A percentile compares a stretch with the other conserved stretches of the same genome.
These are phyloP conservation scores for Fusarium sp. DNA, from an alignment of 2,329 filamentous ascomycete species.

Conservation along the genomic window DNA sequence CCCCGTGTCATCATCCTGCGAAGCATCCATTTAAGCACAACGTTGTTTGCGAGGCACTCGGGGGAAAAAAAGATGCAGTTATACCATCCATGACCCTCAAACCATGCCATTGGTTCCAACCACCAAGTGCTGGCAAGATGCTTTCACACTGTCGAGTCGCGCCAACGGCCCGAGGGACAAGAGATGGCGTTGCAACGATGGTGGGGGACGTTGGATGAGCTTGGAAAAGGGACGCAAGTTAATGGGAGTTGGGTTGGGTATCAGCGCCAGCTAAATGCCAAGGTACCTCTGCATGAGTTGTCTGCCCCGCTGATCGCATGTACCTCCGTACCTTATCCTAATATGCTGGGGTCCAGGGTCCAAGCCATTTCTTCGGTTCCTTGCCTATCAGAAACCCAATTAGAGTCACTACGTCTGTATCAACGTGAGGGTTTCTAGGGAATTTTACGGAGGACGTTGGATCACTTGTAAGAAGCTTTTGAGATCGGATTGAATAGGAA, in stretches of 20 bases:
- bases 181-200: slow-evolving; percentile 29
- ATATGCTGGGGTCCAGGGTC: slow-evolving; percentile 28
- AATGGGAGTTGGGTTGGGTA: slow-evolving; percentile 33
- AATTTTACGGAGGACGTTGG: neutral
- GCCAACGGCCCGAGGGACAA: slow-evolving; percentile 40
- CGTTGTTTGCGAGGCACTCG: slow-evolving; percentile 21
- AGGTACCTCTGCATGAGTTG: slow-evolving; percentile 20
- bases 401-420: neutral
- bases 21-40: slow-evolving; percentile 13
- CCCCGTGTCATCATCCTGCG: slow-evolving; percentile 26
- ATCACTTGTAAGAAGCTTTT: neutral
- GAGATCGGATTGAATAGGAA: neutral
- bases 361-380: slow-evolving; percentile 22
- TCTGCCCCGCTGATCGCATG: slow-evolving; percentile 14
- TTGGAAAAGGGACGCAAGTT: slow-evolving; percentile 15
- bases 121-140: slow-evolving; percentile 36
- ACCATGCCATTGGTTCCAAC: slow-evolving; percentile 28
- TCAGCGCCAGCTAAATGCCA: slow-evolving; percentile 11
- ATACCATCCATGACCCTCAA: slow-evolving; percentile 33
- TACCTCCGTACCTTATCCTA: slow-evolving; percentile 25
- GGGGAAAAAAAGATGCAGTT: slow-evolving; percentile 26
- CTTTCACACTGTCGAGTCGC: slow-evolving; percentile 39
- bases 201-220: slow-evolving; percentile 30
- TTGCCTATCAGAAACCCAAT: slow-evolving; percentile 31
- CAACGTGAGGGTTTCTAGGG: neutral